Conservation (phyloP, 2,329 filamentous ascomycete genomes). For the Paecilomyces variotii region DNA sequence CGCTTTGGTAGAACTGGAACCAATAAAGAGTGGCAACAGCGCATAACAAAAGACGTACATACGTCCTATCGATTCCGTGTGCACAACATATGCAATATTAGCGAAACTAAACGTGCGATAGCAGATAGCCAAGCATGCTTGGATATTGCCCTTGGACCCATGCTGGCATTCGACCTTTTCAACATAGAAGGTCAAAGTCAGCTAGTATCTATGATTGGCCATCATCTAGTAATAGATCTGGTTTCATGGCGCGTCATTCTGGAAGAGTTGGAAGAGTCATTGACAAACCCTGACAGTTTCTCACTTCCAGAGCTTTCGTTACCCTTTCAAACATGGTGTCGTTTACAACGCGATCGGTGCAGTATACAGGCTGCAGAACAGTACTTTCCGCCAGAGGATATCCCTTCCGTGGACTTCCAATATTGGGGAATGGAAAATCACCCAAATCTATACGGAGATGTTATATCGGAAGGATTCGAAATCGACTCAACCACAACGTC, state of each 20-base stretch:
- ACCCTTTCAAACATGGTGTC: slow-evolving; percentile 31
- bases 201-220: slow-evolving; percentile 27
- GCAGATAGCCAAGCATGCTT: slow-evolving; percentile 25
- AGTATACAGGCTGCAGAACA: slow-evolving; percentile 8
- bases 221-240: slow-evolving; percentile 32
- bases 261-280: slow-evolving; percentile 30
- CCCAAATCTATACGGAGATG: slow-evolving; percentile 28
- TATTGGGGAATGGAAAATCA: slow-evolving; percentile 27
- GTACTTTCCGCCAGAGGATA: slow-evolving; percentile 7
- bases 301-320: slow-evolving; percentile 16
- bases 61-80: slow-evolving; percentile 20
- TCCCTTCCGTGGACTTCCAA: slow-evolving; percentile 23
- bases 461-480: slow-evolving; percentile 26
- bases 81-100: slow-evolving; percentile 12
- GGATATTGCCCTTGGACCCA: slow-evolving; percentile 28
- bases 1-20: slow-evolving; percentile 17
- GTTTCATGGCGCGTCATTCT: slow-evolving; percentile 34
- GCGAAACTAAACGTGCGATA: slow-evolving; percentile 17
- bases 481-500: slow-evolving; percentile 19
- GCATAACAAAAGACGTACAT: slow-evolving; percentile 20
- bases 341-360: slow-evolving; percentile 21
- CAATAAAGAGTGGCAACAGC: slow-evolving; percentile 16
- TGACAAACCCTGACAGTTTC: slow-evolving; percentile 20
- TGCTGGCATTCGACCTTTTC: slow-evolving; percentile 37
- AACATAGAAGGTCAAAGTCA: slow-evolving; percentile 21